Conservation (phyloP, 73 alveolate species). For the Symbiodinium natans region DNA sequence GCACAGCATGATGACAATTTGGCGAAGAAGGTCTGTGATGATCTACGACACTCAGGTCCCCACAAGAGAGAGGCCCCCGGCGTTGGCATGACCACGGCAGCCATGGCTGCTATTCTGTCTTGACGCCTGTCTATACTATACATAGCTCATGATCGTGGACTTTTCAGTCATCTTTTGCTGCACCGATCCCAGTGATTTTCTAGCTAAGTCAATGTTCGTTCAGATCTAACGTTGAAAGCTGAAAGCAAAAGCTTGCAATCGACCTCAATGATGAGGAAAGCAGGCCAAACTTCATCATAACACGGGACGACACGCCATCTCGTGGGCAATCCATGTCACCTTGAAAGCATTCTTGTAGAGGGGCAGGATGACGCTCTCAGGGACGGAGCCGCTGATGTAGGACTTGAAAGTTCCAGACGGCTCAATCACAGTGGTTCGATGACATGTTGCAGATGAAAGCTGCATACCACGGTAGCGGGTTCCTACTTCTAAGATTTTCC, state of each 20-base stretch:
- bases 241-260: background rate
- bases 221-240: too few relatives aligned
- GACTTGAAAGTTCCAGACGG: conserved; percentile 48
- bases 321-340: too few relatives aligned
- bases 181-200: too few relatives aligned
- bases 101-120: background rate
- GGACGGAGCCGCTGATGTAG: conserved; percentile 94
- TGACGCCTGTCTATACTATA: too few relatives aligned
- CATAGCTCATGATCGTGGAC: too few relatives aligned
- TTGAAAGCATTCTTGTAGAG: conserved; percentile 87
- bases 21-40: background rate
- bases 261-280: too few relatives aligned
- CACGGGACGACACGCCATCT: too few relatives aligned
- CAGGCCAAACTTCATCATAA: too few relatives aligned
- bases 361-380: conserved; percentile 77
- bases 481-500: too few relatives aligned
- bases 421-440: background rate
- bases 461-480: background rate
- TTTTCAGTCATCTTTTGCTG: too few relatives aligned
- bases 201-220: too few relatives aligned
- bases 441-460: background rate
- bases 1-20: background rate
- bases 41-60: background rate
- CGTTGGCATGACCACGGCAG: background rate
- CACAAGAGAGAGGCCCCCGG: background rate